Percentiles rank a stretch among this genome's conserved stretches.
phyloP scores from a whole-genome alignment of 345 rosid genomes.

The Iberis pinnata region DNA sequence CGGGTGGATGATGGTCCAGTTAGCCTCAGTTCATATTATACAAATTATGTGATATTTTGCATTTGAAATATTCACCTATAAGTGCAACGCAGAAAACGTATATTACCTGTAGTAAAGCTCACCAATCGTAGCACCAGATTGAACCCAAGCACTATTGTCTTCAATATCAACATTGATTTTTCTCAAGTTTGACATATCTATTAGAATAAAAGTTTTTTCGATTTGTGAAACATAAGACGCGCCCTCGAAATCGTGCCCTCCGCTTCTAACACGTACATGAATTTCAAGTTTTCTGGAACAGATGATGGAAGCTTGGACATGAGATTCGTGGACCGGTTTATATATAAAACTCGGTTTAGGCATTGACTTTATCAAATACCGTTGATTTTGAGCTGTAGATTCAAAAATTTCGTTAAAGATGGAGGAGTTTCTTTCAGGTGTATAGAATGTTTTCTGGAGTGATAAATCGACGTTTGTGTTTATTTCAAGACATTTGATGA shows the following conservation, averaged over 20 bases:
- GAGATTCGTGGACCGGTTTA: constrained; percentile 43
- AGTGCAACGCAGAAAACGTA: no score
- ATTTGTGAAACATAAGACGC: constrained; percentile 48
- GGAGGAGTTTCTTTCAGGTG: constrained; percentile 32
- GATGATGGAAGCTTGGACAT: constrained; percentile 54
- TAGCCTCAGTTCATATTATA: no score
- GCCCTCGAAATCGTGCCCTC: constrained; percentile 77
- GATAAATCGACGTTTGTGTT: constrained; percentile 33
- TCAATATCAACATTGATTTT: constrained; percentile 33
- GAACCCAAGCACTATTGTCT: constrained; percentile 52
- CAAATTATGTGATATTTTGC: no score
- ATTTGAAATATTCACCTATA: no score
- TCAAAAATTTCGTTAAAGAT: constrained; percentile 37
- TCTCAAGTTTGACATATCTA: constrained; percentile 50
- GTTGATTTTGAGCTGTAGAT: constrained; percentile 45
- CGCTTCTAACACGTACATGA: constrained; percentile 53
- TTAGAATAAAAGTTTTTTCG: constrained; percentile 43
- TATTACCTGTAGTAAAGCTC: constrained; percentile 43
- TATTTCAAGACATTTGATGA: constrained; percentile 35
- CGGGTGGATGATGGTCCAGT: no score
- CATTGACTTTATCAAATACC: constrained; percentile 34
- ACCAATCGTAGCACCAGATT: constrained; percentile 67
- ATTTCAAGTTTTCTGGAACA: constrained; percentile 43
- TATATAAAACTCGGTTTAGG: constrained; percentile 64
- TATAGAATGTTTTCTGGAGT: constrained; percentile 25